Conservation (phyloP, 768 basidiomycete genomes). For the Collybia sp. region DNA sequence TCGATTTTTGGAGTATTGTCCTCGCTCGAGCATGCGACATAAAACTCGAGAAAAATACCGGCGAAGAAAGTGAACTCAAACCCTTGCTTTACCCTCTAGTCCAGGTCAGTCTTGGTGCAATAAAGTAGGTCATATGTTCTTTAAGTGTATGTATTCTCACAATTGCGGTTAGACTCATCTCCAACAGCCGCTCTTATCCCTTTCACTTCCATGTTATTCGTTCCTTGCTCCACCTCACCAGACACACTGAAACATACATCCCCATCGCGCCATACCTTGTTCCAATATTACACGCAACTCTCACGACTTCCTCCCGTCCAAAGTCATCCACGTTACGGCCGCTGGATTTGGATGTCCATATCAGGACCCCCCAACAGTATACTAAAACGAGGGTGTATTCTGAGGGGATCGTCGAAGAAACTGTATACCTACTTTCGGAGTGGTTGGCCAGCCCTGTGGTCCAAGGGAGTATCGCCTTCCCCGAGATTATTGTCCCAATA, state of each 20-base stretch:
- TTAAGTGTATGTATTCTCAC: conserved; percentile 11
- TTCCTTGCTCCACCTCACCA: conserved; percentile 81
- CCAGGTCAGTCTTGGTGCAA: conserved; percentile 89
- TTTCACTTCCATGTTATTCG: conserved; percentile 91
- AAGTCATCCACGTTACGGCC: conserved; percentile 86
- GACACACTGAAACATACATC: conserved; percentile 81
- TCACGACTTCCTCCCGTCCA: conserved; percentile 62
- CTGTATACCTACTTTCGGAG: conserved; percentile 72
- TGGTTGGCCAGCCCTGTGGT: conserved; percentile 71
- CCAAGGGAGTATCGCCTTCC: conserved; percentile 88
- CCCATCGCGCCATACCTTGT: conserved; percentile 85
- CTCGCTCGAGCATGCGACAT: conserved; percentile 76
- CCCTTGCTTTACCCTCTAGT: conserved; percentile 94
- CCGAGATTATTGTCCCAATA: conserved; percentile 84
- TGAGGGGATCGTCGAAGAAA: conserved; percentile 82
- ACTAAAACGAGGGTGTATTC: conserved; percentile 81
- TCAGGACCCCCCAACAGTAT: conserved; percentile 87
- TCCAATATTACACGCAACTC: conserved; percentile 75
- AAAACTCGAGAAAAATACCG: conserved; percentile 43
- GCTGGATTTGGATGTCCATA: conserved; percentile 81
- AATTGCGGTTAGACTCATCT: conserved; percentile 61
- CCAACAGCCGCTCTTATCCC: conserved; percentile 89
- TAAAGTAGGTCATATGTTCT: conserved; percentile 58
- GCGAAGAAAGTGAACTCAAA: conserved; percentile 71
- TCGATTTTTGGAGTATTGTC: conserved; percentile 96